Evolutionary conservation across 768 basidiomycete species (phyloP).

Genomic region (Clavulina sp.): DNA sequence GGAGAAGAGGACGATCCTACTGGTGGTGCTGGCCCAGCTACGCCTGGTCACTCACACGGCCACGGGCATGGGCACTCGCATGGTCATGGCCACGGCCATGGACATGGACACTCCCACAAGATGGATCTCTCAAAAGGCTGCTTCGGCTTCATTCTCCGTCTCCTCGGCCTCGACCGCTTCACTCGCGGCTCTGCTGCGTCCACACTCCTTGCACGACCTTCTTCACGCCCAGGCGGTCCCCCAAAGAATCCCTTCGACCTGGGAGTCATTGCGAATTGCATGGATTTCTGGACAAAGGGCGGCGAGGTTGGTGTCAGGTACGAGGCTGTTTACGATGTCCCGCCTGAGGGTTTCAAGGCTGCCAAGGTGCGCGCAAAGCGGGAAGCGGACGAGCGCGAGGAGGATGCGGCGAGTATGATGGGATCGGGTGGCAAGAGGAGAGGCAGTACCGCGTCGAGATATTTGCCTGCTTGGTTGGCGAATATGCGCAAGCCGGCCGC

Average conservation of each 20-base stretch:
- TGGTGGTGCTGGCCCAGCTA: slow-evolving; percentile 14
- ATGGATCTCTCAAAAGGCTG: slow-evolving; percentile 22
- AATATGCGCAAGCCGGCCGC: too few species aligned
- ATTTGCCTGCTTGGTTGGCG: too few species aligned
- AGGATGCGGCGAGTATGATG: neutral
- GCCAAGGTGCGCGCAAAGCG: slow-evolving; percentile 41
- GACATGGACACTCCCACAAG: slow-evolving; percentile 18
- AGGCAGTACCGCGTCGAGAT: neutral
- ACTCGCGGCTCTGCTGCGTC: slow-evolving; percentile 79
- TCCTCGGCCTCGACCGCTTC: slow-evolving; percentile 88
- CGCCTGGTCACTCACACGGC: slow-evolving; percentile 19
- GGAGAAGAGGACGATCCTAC: slow-evolving; percentile 35
- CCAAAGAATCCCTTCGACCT: slow-evolving; percentile 78
- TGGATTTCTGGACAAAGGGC: slow-evolving; percentile 87
- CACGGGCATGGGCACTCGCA: slow-evolving; percentile 25
- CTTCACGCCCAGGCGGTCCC: slow-evolving; percentile 52
- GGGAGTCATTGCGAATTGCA: slow-evolving; percentile 61
- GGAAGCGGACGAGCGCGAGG: slow-evolving; percentile 33
- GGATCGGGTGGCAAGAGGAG: slow-evolving; percentile 2
- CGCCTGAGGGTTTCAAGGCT: slow-evolving; percentile 65
- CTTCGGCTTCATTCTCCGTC: slow-evolving; percentile 64
- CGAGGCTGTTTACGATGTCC: slow-evolving; percentile 76
- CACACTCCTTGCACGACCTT: too few species aligned
- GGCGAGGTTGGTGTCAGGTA: slow-evolving; percentile 81
- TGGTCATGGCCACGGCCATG: slow-evolving; percentile 26